A percentile compares a stretch with the other conserved stretches of the same genome.
These are phyloP conservation scores for Serendipita sp. DNA, from an alignment of 768 basidiomycete species.

Conservation along the genomic window DNA sequence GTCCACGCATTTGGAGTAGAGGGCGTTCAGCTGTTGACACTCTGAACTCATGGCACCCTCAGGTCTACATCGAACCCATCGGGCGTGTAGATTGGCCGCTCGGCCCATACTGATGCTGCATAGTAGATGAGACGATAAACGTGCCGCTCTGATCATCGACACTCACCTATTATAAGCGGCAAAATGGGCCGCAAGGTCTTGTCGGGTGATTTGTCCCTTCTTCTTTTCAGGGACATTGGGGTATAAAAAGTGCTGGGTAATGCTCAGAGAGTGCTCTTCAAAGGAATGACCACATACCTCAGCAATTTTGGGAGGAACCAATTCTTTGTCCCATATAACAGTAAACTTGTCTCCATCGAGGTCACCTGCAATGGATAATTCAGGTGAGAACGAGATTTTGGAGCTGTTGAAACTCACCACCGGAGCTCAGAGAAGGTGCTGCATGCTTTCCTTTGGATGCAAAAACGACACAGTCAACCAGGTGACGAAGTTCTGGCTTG, in stretches of 20 bases:
- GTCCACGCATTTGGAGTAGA: conserved; percentile 55
- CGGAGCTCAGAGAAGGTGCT: conserved; percentile 54
- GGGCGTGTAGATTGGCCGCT: conserved; percentile 38
- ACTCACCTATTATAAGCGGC: conserved; percentile 43
- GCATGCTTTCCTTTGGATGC: conserved; percentile 42
- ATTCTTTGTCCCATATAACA: conserved; percentile 51
- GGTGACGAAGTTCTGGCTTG: conserved; percentile 32
- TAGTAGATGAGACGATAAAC: conserved; percentile 2
- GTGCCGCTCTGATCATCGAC: not conserved
- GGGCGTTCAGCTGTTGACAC: conserved; percentile 54
- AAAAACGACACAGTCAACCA: conserved; percentile 54
- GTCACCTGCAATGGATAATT: not conserved
- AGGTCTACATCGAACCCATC: conserved; percentile 40
- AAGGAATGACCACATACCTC: conserved; percentile 24
- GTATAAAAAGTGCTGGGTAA: conserved; percentile 45
- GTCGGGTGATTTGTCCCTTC: conserved; percentile 31
- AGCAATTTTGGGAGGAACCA: conserved; percentile 37
- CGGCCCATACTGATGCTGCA: conserved; percentile 38
- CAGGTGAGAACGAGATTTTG: conserved; percentile 1
- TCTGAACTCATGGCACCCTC: conserved; percentile 42
- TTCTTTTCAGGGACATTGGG: conserved; percentile 42
- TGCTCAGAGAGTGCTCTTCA: not conserved
- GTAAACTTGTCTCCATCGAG: conserved; percentile 43
- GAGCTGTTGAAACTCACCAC: conserved; percentile 44
- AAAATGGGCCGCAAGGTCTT: conserved; percentile 48